Base-by-base conservation (phyloP, 2,329 filamentous ascomycete genomes). In the Albophoma yamanashiensis region DNA sequence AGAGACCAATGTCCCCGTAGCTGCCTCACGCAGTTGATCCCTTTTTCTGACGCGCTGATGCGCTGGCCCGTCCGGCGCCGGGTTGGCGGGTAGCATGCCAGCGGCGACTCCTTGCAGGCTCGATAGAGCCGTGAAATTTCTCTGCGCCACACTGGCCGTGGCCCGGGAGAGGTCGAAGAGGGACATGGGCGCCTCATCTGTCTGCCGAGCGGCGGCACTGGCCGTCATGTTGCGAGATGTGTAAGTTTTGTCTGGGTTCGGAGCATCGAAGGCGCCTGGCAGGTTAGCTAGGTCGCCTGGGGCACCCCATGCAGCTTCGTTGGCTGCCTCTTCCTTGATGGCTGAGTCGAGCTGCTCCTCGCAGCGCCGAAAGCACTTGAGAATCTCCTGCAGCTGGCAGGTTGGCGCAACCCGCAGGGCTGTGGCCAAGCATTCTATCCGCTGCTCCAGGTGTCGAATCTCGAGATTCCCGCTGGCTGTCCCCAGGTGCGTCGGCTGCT, bases 351-450 rank as follows among this genome's bases (percentile, higher is more conserved):
- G 83, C 69, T 93, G 89, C 66, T 91, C 87, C 68, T 95, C 90
- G 64, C 89, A 92, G 53, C 88, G 81, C 15, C 88, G 84, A 78
- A 89, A 94, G 1, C 84, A 86, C 57, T 85, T 86, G 3, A 94
- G 75, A 17, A 94, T 89, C 64, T 91, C 88, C 61, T 89, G 86
- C 0, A 94, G 79, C 15, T 88, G 84, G 0, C 80, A 76, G 0
- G 85, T 75, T 1, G 90, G 91, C 0, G 89, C 89, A 57, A 92
- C 82, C 11, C 90, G 82, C 22, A 94, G 78, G 1, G 91, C 89
- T 15, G 88, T 86, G 1, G 88, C 86, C 2, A 95, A 78, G 43
- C 92, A 88, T 67, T 93, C 91, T 69, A 92, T 89, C 27, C 90
- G 84, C 69, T 93, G 90, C 67, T 93, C 89, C 1, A 94, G 77